Base-by-base conservation (phyloP, 106 monocot genomes). In the Xerophyta viscosa region DNA sequence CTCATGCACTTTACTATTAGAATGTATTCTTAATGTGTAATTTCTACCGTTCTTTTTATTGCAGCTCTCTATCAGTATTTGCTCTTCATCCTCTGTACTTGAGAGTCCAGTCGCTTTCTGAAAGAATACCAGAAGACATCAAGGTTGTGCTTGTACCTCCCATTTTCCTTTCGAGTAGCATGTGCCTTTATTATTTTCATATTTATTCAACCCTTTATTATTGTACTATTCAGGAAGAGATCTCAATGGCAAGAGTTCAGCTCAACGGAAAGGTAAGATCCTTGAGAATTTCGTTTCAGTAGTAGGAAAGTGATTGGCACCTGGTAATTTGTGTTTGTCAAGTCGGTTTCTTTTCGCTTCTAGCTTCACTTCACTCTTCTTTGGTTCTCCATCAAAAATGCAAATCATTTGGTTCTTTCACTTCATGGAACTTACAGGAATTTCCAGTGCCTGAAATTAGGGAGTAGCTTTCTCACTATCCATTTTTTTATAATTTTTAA, bases 31-130 rank as follows among this genome's bases (percentile, higher is more conserved):
- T n/a, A n/a, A n/a, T n/a, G n/a, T n/a, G n/a, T n/a, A n/a, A n/a
- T n/a, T 10, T 10, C 6, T 10, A 39, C 39, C 39, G 39, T 52
- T 30, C 52, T 62, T 65, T n/a, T 23, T 57, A 69, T 50, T 21
- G 48, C 91, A 93, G 93, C 43, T 93, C 93, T 58, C 75, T 88
- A 50, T 93, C 93, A 54, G 93, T 93, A 36, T 88, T 88, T 81
- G 88, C 94, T 14, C 54, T 94, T 52, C 94, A 94, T 73, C 94
- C 94, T 15, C 57, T 93, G 58, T 88, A 93, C 64, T 63, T 93
- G 60, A 75, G 87, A 67, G 77, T 93, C 19, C 84, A 88, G 68
- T 71, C 74, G 48, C 84, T 87, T 61, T 93, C 87, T 52, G 33
- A 69, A 48, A 69, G 67, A 43, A 74, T 84, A 50, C 80, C 84